Conservation (phyloP, 495 filamentous ascomycete species). For the Melanomma pulvis-pyrius region DNA sequence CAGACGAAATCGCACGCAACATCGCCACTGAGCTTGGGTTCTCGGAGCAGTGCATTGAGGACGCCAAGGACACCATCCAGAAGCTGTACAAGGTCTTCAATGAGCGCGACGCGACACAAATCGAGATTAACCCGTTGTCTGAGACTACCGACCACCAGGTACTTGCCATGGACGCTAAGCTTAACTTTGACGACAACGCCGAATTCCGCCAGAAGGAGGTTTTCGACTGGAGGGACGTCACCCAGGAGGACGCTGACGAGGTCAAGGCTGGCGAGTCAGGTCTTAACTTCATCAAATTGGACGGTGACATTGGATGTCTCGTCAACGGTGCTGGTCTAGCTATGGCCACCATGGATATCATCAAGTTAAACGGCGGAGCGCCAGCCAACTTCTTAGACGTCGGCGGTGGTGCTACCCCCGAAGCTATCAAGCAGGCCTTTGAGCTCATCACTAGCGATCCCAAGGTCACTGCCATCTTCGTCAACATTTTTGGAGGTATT, state of each 20-base stretch:
- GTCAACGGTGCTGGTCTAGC: slow-evolving; percentile 98
- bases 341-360: slow-evolving; percentile 99
- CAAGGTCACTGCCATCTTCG: slow-evolving; percentile 98
- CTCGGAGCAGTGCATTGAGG: slow-evolving; percentile 92
- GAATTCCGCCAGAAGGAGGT: slow-evolving; percentile 97
- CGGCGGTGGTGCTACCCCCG: slow-evolving; percentile 93
- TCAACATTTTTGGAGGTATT: slow-evolving; percentile 99
- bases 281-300: slow-evolving; percentile 99
- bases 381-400: slow-evolving; percentile 99
- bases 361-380: slow-evolving; percentile 96
- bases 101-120: slow-evolving; percentile 97
- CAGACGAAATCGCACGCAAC: slow-evolving; percentile 86
- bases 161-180: slow-evolving; percentile 98
- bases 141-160: slow-evolving; percentile 98
- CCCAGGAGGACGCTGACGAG: slow-evolving; percentile 96
- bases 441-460: slow-evolving; percentile 97
- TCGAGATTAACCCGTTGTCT: slow-evolving; percentile 97
- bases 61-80: slow-evolving; percentile 92
- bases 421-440: slow-evolving; percentile 96
- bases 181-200: slow-evolving; percentile 97
- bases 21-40: slow-evolving; percentile 94
- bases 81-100: slow-evolving; percentile 98
- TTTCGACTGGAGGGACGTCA: slow-evolving; percentile 88
- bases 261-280: slow-evolving; percentile 92
- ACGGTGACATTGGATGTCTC: slow-evolving; percentile 97